Conservation (phyloP, 2,329 filamentous ascomycete genomes). For the Cordyceps militaris region DNA sequence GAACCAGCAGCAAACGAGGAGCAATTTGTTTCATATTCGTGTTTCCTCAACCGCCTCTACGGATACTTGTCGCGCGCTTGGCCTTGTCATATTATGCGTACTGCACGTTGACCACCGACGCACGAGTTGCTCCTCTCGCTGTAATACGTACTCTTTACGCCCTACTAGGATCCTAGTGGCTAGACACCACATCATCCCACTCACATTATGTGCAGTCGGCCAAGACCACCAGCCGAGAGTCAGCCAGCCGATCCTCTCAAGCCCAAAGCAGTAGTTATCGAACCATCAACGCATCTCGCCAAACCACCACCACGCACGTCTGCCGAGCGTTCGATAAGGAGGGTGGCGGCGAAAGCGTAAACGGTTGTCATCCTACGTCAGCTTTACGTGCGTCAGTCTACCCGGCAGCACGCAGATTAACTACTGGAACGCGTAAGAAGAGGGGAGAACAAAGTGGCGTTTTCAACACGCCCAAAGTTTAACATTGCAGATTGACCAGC, state of each 20-base stretch:
- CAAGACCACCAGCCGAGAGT: not conserved
- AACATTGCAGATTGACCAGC: not conserved
- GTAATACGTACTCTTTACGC: too few relatives aligned
- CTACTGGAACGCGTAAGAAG: not conserved
- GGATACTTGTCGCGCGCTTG: slow-evolving; percentile 5
- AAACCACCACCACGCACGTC: not conserved
- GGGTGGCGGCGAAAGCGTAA: not conserved
- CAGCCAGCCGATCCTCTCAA: not conserved
- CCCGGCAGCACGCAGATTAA: not conserved
- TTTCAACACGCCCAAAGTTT: not conserved
- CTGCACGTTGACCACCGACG: not conserved
- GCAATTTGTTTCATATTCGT: not conserved
- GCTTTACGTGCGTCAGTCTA: not conserved
- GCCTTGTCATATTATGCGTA: not conserved
- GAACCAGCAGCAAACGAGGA: not conserved
- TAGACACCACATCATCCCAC: not conserved
- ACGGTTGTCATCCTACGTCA: not conserved
- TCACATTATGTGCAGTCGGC: not conserved
- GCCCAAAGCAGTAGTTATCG: not conserved
- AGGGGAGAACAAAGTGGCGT: not conserved
- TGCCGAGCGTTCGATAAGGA: not conserved
- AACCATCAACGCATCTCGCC: not conserved
- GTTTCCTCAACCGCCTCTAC: not conserved
- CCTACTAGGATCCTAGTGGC: too few relatives aligned
- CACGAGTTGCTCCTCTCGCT: too few relatives aligned